Evolutionary conservation across 169 alveolate genomes (phyloP).

Genomic region (Plasmodium malariae): DNA sequence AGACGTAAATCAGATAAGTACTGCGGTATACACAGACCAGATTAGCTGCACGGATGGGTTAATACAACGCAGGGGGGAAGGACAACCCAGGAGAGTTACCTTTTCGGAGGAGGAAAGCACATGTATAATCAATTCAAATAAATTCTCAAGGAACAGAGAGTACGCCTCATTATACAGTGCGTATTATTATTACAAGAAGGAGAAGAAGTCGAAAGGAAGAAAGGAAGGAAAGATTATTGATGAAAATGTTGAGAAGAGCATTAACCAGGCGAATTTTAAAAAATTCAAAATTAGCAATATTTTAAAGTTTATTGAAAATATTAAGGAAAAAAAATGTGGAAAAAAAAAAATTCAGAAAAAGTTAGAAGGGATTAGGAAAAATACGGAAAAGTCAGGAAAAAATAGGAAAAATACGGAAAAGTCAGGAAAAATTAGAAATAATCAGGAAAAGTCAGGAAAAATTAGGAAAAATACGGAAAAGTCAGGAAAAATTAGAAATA

Average conservation of each 20-base stretch:
- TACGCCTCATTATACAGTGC: constrained; percentile 42
- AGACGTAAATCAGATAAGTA: too few species aligned
- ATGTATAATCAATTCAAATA: constrained; percentile 14
- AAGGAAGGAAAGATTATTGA: neutral
- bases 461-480: neutral
- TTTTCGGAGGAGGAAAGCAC: neutral
- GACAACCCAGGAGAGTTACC: constrained; percentile 1
- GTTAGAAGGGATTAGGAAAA: neutral
- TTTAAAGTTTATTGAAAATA: constrained; percentile 51
- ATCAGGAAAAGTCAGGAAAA: neutral
- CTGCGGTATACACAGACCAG: too few species aligned
- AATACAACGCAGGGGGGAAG: neutral
- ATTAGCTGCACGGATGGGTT: too few species aligned
- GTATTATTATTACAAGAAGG: constrained; percentile 28
- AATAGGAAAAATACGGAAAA: neutral
- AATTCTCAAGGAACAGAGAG: constrained; percentile 15
- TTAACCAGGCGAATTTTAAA: neutral
- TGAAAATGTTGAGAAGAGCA: neutral
- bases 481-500: neutral
- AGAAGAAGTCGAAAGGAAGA: neutral
- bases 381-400: neutral
- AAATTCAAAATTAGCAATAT: constrained; percentile 27
- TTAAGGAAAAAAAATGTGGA: constrained; percentile 16
- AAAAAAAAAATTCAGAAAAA: neutral
- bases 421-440: neutral